Percentiles rank a stretch among this genome's conserved stretches.
phyloP scores from a whole-genome alignment of 2,329 filamentous ascomycete genomes.

The Bipolaris cookei region DNA sequence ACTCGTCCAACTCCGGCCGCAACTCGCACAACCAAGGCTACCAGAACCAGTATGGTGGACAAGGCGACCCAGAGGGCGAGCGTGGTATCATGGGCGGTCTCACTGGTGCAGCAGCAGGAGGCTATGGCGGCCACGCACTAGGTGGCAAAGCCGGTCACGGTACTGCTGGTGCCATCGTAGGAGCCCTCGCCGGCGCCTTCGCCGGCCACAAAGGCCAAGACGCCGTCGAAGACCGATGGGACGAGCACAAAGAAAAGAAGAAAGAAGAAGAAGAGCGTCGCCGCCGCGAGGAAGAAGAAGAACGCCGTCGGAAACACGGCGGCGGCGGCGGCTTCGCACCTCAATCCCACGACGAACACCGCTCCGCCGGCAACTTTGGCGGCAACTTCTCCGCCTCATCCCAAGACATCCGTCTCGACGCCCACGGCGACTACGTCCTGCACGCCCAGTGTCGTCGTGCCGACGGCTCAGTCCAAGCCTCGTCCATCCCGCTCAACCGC shows the following conservation, averaged over 20 bases:
- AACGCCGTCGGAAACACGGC: conserved; percentile 15
- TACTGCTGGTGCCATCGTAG: conserved; percentile 30
- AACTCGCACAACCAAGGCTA: conserved; percentile 33
- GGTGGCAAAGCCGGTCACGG: conserved; percentile 35
- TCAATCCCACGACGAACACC: conserved; percentile 13
- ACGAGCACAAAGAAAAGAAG: conserved; percentile 39
- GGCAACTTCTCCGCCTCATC: conserved; percentile 35
- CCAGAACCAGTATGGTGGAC: conserved; percentile 31
- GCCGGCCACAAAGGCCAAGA: conserved; percentile 35
- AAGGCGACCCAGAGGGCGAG: conserved; percentile 32
- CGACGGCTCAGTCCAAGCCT: conserved; percentile 34
- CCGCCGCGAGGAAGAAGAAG: conserved; percentile 26
- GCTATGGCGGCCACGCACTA: conserved; percentile 35
- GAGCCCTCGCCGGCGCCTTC: conserved; percentile 34
- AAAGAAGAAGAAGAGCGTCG: conserved; percentile 26
- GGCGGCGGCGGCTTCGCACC: conserved; percentile 9
- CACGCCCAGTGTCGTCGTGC: conserved; percentile 34
- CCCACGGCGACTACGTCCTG: conserved; percentile 34
- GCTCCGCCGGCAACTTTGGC: conserved; percentile 26
- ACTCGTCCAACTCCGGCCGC: conserved; percentile 31
- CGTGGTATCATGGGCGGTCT: conserved; percentile 37
- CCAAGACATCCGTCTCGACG: conserved; percentile 34
- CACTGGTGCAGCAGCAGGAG: conserved; percentile 36
- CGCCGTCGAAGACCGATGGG: conserved; percentile 30
- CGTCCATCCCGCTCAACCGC: conserved; percentile 31